Base-by-base conservation (phyloP, 768 basidiomycete genomes). In the Ramaria rubella region DNA sequence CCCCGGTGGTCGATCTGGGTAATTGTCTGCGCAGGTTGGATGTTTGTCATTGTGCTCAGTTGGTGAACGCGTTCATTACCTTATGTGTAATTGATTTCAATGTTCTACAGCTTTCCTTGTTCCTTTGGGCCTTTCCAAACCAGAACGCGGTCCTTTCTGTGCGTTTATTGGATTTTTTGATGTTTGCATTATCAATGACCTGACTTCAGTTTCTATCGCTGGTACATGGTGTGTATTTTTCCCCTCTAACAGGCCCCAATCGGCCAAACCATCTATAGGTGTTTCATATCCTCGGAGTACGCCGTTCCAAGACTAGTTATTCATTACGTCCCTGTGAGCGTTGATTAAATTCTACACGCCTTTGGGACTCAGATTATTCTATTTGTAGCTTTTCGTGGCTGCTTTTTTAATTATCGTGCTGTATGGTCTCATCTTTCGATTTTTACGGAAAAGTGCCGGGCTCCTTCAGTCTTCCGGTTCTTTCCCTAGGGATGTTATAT, bases 221-320 rank as follows among this genome's bases (percentile, higher is more conserved):
- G 52, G 52, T 2, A 54, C 36, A 38, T 54, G 52, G 52, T 54
- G 36, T 4, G 12, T 52, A 17, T 5, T 3, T 34, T 27, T 43
- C 27, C 29, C 7, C 2, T 17, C n/a, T 15, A 19, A 3, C 24
- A 4, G 8, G 26, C 5, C 14, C 19, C 29, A 21, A 9, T 12
- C 12, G 17, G 5, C 11, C 7, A 5, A 17, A 26, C 6, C 3
- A 34, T 34, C 17, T 50, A 2, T 3, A 43, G 54, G 54, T 55
- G 54, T 40, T 55, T 46, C 19, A 55, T 55, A 24, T 46, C 54
- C 4, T 55, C 54, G 8, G 43, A 55, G 21, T 55, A 55, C 21
- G 43, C 43, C n/a, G 19, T 46, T 31, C 15, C 43, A 29, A 31
- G 54, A 23, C 30, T 55, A 14, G 44, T 42, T 9, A 45, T 55